Evolutionary conservation across 495 filamentous ascomycete genomes (phyloP).

Genomic region (Aspergillus panamensis): DNA sequence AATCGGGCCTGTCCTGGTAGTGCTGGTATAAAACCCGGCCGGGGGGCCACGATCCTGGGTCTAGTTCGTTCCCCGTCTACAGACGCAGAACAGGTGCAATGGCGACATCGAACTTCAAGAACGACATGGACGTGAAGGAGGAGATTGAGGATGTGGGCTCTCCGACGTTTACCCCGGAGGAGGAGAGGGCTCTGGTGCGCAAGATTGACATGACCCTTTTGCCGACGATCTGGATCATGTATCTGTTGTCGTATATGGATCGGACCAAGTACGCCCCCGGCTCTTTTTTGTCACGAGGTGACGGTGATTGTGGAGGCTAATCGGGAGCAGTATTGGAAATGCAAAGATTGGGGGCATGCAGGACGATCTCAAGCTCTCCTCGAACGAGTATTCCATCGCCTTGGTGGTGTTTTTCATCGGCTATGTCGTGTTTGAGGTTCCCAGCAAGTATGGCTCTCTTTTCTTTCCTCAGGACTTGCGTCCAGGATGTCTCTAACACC

Average conservation of each 20-base stretch:
- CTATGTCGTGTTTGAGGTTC: neutral
- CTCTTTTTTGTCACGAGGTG: no score
- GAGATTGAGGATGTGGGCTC: no score
- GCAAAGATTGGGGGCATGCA: slow-evolving; percentile 44
- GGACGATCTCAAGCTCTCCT: slow-evolving; percentile 36
- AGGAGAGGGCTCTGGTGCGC: slow-evolving; percentile 35
- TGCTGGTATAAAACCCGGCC: no score
- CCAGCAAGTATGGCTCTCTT: slow-evolving; percentile 19
- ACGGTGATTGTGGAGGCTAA: neutral
- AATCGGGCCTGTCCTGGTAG: no score
- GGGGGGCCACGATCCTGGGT: no score
- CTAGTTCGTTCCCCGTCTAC: no score
- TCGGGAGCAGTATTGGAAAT: slow-evolving; percentile 48
- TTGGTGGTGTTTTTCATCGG: slow-evolving; percentile 41
- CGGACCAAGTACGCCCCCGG: neutral
- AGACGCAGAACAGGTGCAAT: no score
- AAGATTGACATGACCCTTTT: slow-evolving; percentile 50
- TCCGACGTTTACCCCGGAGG: slow-evolving; percentile 5
- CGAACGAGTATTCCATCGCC: slow-evolving; percentile 33
- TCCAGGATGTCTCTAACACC: slow-evolving; percentile 20
- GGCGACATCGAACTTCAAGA: no score
- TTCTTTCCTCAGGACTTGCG: neutral
- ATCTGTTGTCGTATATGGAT: slow-evolving; percentile 44
- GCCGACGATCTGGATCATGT: slow-evolving; percentile 48
- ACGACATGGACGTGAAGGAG: no score